Evolutionary conservation across 2,329 filamentous ascomycete species (phyloP), one percentile per base, ranked within the genome.

Genomic region (Claviceps lovelessii): DNA sequence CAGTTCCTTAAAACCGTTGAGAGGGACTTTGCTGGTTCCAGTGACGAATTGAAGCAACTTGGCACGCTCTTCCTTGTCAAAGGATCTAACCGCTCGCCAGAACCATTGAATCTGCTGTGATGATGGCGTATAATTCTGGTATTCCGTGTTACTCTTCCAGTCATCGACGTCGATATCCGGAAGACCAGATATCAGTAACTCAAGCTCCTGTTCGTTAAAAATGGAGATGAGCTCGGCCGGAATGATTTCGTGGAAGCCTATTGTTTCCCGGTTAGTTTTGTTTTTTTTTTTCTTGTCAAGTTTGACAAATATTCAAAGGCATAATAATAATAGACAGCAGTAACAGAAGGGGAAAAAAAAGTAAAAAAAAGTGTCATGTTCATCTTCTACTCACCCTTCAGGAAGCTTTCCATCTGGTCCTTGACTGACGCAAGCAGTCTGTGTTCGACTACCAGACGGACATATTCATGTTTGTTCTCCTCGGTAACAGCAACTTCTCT

Each of bases 101-200:
- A 98, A 98, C 93, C 93, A 98, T 69, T 97, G 90, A 57, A 98
- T 95, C 68, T 98, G 94, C 48, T 89, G 88, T 3, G 93, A 96
- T 0, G 90, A 91, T 37, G 88, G 85, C 5, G 83, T 89, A 73
- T 98, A 98, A 70, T 97, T 97, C 72, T 97, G 91, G 64, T 98
- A 97, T 67, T 98, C 94, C 2, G 91, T 95, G 71, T 96, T 95
- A 72, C 88, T 90, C 80, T 95, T 96, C 93, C 93, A 98, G 72
- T 98, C 93, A 65, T 98, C 93, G 45, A 97, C 83, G 62, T 98
- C 91, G 62, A 98, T 96, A 65, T 98, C 93, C 1, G 93, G 93
- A 52, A 98, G 78, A 66, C 93, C 93, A 52, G 93, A 98, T 65
- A 98, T 98, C 58, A 98, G 78, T 50, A 98, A 76, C 69, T 98